Conservation (phyloP, 1,139 yeast species). For the Lodderomyces pseudojiufengensis region DNA sequence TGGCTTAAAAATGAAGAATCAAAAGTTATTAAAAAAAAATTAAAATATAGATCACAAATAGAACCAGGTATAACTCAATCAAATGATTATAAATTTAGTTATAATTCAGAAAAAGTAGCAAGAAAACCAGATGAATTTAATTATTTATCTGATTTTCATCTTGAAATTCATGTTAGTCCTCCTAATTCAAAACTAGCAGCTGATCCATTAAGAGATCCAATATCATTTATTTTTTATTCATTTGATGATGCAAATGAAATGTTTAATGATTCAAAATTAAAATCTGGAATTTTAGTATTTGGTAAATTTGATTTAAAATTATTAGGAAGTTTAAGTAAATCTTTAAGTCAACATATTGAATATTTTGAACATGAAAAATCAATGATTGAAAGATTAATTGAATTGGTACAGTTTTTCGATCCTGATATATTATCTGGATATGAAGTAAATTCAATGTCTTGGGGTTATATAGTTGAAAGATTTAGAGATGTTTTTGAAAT, state of each 20-base stretch:
- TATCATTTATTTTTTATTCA: constrained; percentile 61
- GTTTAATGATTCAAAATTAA: constrained; percentile 16
- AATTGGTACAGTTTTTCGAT: constrained; percentile 60
- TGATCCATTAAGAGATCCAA: constrained; percentile 60
- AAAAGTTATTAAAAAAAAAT: constrained; percentile 14
- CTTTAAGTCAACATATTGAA: constrained; percentile 19
- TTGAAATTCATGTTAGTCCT: constrained; percentile 68
- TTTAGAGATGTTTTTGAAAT: constrained; percentile 42
- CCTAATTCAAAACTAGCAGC: constrained; percentile 47
- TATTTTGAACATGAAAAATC: constrained; percentile 49
- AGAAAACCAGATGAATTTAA: constrained; percentile 46
- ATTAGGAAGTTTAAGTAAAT: constrained; percentile 5
- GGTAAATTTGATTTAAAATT: constrained; percentile 1
- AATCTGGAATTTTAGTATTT: constrained; percentile 19
- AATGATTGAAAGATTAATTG: constrained; percentile 52
- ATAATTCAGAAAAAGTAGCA: constrained; percentile 28
- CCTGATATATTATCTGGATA: constrained; percentile 89
- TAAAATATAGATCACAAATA: constrained; percentile 45
- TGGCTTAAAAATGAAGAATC: constrained; percentile 22
- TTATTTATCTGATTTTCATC: constrained; percentile 49
- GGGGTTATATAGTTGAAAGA: constrained; percentile 87
- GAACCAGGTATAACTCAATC: constrained; percentile 43
- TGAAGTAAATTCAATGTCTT: constrained; percentile 74
- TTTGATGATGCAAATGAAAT: constrained; percentile 45
- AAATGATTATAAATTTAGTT: constrained; percentile 31